Evolutionary conservation across 225 moss, liverwort and hornwort species (phyloP), one percentile per base, ranked within the genome.

Genomic region (Bryum argenteum): DNA sequence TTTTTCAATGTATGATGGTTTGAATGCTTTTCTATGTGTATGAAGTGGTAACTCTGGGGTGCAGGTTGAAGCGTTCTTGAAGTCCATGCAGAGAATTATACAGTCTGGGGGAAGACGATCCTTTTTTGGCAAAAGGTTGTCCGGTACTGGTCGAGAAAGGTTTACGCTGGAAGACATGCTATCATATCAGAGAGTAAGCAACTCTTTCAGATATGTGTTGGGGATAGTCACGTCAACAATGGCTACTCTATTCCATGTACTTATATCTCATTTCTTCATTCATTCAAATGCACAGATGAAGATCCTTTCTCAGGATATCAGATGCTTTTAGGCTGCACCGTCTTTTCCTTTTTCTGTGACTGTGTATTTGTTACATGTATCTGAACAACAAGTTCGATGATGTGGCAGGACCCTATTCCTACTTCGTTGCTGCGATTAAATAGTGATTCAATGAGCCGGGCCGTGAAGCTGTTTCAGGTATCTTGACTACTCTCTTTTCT

Each of bases 161-260:
- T 92, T 85, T 63, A 92, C 89, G 52, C 23, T 95, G 72, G 95
- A 95, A 87, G 95, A 95, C 75, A 95, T 95, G 95, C 86, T 95
- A 54, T 92, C 87, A 77, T 95, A 81, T 78, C 95, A 95, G 79
- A 80, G 95, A 65, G 94, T 95, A 86, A 85, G 81, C 57, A 60
- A 65, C 78, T 73, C 19, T 61, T 58, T 59, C 79, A 79, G 79
- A 79, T 69, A 79, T 73, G 65, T 78, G 78, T 79, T 63, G 73
- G 79, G 73, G 69, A 56, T 70, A 61, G 39, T 77, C 68, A 63
- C 69, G 54, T 58, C 69, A 68, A 71, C 73, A 71, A 73, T 77
- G 81, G 74, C 78, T 66, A 74, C 78, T 75, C 73, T 70, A 44
- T 79, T 70, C 66, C 78, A 70, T 82, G 72, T 74, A 75, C 74